These are phyloP conservation scores for Rhodotorula glutinis DNA, from an alignment of 1,284 basidiomycete genomes.

Conservation along the genomic window DNA sequence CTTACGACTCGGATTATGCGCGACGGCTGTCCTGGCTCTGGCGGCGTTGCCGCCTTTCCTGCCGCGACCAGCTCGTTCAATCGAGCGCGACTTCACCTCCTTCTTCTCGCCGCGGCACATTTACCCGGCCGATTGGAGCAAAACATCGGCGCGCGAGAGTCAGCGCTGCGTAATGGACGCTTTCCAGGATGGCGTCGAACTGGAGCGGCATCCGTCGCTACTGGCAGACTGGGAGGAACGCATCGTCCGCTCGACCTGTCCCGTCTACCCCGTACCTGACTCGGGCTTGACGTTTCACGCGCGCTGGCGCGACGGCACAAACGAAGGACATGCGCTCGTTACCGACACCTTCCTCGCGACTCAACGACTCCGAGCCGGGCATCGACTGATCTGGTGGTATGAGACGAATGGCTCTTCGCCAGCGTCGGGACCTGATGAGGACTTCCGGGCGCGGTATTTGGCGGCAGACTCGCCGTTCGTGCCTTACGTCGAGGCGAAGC, in stretches of 20 bases:
- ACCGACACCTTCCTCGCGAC: slow-evolving; percentile 20
- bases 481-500: background rate
- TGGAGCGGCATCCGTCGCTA: background rate
- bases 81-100: slow-evolving; percentile 13
- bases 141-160: background rate
- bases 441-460: background rate
- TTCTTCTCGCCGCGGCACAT: slow-evolving; percentile 15
- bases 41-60: slow-evolving; percentile 1
- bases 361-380: slow-evolving; percentile 3
- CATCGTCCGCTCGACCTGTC: background rate
- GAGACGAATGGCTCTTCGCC: background rate
- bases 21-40: background rate
- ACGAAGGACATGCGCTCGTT: background rate
- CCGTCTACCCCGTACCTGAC: background rate
- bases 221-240: slow-evolving; percentile 4
- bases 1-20: background rate
- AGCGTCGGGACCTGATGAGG: background rate
- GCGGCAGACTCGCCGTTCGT: background rate
- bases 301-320: background rate
- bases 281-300: background rate
- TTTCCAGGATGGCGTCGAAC: background rate
- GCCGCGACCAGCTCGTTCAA: background rate
- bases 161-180: background rate
- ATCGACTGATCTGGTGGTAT: slow-evolving; percentile 17
- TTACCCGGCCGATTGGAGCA: slow-evolving; percentile 12